A percentile compares a stretch with the other conserved stretches of the same genome.
These are phyloP conservation scores for Lineolata rhizophorae DNA, from an alignment of 495 filamentous ascomycete species.

Conservation along the genomic window DNA sequence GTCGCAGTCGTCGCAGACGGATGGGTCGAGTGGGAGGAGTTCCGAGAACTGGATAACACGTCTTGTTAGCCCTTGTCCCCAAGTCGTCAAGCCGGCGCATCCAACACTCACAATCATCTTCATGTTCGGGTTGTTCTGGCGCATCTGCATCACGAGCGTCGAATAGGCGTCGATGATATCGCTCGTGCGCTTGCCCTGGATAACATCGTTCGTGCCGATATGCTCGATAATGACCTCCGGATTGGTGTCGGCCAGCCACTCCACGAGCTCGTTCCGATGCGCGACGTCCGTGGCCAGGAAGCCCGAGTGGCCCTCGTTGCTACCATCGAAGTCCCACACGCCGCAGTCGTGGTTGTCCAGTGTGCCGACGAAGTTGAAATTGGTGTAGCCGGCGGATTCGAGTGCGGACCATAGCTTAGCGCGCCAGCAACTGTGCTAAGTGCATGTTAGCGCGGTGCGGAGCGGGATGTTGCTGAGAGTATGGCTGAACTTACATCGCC, in stretches of 20 bases:
- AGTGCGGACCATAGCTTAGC: conserved; percentile 23
- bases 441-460: no score
- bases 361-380: conserved; percentile 26
- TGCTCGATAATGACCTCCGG: conserved; percentile 29
- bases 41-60: no score
- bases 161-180: conserved; percentile 26
- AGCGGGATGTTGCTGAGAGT: no score
- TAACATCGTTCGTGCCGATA: conserved; percentile 30
- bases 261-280: conserved; percentile 24
- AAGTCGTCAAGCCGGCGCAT: no score
- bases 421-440: no score
- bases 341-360: conserved; percentile 20
- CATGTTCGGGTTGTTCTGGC: conserved; percentile 23
- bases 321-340: conserved; percentile 23
- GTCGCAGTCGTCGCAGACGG: no score
- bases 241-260: conserved; percentile 25
- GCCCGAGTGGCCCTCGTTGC: conserved; percentile 32
- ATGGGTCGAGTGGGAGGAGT: no score
- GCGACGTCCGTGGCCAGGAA: conserved; percentile 28
- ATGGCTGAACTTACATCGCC: no score
- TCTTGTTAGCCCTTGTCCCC: no score
- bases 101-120: conserved; percentile 30
- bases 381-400: conserved; percentile 19
- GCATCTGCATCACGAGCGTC: conserved; percentile 24
- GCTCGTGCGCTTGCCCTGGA: conserved; percentile 19